A percentile compares a stretch with the other conserved stretches of the same genome.
phyloP scores from a whole-genome alignment of 768 basidiomycete genomes.

The Amanita muscaria region DNA sequence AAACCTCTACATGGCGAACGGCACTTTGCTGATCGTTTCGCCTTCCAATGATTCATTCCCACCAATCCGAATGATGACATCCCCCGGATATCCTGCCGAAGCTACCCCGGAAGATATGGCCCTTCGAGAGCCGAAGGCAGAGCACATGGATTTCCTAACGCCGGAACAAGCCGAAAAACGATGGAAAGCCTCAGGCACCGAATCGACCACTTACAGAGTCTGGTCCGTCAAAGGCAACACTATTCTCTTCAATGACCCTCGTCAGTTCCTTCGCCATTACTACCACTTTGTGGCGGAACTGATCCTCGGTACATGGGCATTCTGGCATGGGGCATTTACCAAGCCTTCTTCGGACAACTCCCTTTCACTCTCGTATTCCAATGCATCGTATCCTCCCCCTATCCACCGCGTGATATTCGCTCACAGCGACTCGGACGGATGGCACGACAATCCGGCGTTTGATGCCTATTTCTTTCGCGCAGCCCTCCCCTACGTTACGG shows the following conservation, averaged over 20 bases:
- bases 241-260: conserved; percentile 60
- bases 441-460: conserved; percentile 75
- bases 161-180: conserved; percentile 47
- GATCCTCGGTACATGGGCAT: conserved; percentile 64
- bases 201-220: conserved; percentile 37
- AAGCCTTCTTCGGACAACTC: not conserved
- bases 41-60: conserved; percentile 24
- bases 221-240: conserved; percentile 68
- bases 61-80: conserved; percentile 48
- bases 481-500: conserved; percentile 58
- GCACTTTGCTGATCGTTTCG: conserved; percentile 67
- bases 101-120: conserved; percentile 58
- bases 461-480: conserved; percentile 70
- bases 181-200: conserved; percentile 44
- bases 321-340: conserved; percentile 52
- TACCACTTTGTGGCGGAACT: conserved; percentile 85
- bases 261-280: conserved; percentile 77
- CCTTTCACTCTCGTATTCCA: no score
- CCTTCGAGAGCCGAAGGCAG: conserved; percentile 54
- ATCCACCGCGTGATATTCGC: conserved; percentile 70
- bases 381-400: conserved; percentile 32
- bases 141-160: conserved; percentile 54
- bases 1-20: conserved; percentile 80
- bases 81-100: conserved; percentile 49
- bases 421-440: conserved; percentile 40